A percentile compares a stretch with the other conserved stretches of the same genome.
These are phyloP conservation scores for Podaxis rugospora DNA, from an alignment of 768 basidiomycete species.

Conservation along the genomic window DNA sequence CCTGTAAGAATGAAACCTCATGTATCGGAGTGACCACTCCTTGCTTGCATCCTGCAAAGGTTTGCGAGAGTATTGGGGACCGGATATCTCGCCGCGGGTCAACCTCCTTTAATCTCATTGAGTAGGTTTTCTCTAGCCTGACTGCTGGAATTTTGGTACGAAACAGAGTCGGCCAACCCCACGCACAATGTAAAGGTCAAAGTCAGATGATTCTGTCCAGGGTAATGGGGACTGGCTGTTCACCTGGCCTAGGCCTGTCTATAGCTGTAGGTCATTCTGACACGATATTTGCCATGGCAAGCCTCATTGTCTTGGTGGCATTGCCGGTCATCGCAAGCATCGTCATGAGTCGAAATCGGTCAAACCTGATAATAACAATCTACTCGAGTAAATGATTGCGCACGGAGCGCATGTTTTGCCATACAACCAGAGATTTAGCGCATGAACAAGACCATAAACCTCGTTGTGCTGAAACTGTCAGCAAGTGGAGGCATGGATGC, in stretches of 20 bases:
- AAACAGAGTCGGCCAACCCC: neutral
- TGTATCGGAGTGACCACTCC: neutral
- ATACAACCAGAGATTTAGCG: neutral
- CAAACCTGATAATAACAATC: neutral
- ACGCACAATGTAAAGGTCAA: neutral
- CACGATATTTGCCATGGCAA: neutral
- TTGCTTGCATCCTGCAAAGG: neutral
- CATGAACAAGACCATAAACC: neutral
- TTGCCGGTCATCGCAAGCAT: neutral
- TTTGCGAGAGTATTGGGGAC: neutral
- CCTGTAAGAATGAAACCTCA: neutral
- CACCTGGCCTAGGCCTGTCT: too few relatives aligned
- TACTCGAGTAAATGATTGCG: neutral
- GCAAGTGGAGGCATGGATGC: conserved; percentile 4
- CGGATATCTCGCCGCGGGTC: neutral
- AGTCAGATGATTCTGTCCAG: neutral
- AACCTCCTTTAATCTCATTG: neutral
- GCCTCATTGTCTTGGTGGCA: neutral
- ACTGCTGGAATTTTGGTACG: neutral
- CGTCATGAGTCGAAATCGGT: neutral
- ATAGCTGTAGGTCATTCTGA: too few relatives aligned
- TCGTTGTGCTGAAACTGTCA: neutral
- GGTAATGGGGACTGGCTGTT: too few relatives aligned
- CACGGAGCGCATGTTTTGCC: neutral
- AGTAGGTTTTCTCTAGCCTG: conserved; percentile 2